These are phyloP conservation scores for Penium margaritaceum DNA, from an alignment of 139 green algal species.

Conservation along the genomic window DNA sequence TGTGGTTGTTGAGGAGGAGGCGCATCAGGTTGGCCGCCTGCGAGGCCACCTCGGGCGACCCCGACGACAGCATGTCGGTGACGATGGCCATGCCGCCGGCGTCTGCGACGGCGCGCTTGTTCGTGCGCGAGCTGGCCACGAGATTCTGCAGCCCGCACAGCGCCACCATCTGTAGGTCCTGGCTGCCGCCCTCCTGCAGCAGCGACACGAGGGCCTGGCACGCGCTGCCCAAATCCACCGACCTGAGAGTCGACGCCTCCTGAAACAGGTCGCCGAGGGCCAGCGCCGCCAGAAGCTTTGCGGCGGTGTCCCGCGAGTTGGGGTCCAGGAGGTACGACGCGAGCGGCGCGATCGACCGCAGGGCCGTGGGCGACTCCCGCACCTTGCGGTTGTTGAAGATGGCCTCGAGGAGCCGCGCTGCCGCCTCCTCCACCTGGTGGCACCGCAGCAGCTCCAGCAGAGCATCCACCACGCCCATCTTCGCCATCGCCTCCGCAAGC, in stretches of 20 bases:
- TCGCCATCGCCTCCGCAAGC: conserved; percentile 18
- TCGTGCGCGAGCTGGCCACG: conserved; percentile 14
- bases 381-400: conserved; percentile 32
- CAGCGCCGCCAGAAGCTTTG: conserved; percentile 16
- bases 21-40: conserved; percentile 14
- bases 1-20: conserved; percentile 25
- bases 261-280: conserved; percentile 33
- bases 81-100: conserved; percentile 19
- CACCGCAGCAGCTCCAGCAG: conserved; percentile 32
- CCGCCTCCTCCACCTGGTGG: conserved; percentile 36
- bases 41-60: background rate
- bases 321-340: conserved; percentile 36
- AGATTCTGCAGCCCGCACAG: conserved; percentile 32
- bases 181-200: conserved; percentile 21
- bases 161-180: conserved; percentile 37
- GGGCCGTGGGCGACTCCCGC: conserved; percentile 9
- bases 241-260: conserved; percentile 1
- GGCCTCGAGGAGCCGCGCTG: conserved; percentile 28
- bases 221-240: background rate
- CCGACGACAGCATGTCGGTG: conserved; percentile 17
- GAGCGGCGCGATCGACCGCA: conserved; percentile 19
- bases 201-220: conserved; percentile 27
- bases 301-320: conserved; percentile 12
- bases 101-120: conserved; percentile 27
- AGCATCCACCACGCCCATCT: conserved; percentile 29